Conservation (phyloP, 2,329 filamentous ascomycete genomes). For the Fusarium sublunatum region DNA sequence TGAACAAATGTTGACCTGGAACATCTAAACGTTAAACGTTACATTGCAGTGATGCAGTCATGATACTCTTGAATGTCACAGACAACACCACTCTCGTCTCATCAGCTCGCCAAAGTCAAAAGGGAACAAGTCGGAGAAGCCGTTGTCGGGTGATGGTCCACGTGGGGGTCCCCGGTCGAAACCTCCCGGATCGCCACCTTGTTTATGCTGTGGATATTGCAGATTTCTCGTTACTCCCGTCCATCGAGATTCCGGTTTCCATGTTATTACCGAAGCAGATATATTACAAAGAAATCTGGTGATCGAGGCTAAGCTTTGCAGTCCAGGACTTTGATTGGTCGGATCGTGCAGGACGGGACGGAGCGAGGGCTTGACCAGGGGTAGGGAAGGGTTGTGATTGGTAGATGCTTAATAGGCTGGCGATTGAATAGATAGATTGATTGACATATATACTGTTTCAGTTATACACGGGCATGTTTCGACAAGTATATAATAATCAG, state of each 20-base stretch:
- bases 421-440: background rate
- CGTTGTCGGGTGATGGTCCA: constrained; percentile 31
- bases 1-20: background rate
- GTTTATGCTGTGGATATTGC: background rate
- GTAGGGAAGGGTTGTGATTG: constrained; percentile 2
- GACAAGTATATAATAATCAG: no score
- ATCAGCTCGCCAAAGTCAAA: constrained; percentile 6
- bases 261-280: constrained; percentile 24
- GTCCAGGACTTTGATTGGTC: constrained; percentile 20
- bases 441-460: no score
- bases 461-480: no score
- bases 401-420: background rate
- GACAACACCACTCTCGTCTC: constrained; percentile 29
- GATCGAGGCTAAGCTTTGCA: constrained; percentile 9
- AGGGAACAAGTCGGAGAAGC: constrained; percentile 14
- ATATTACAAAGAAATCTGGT: background rate
- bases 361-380: background rate
- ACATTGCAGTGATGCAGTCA: constrained; percentile 12
- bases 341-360: constrained; percentile 26
- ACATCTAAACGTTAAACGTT: background rate
- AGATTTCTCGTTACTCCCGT: constrained; percentile 7
- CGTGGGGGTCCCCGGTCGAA: constrained; percentile 29
- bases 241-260: constrained; percentile 2
- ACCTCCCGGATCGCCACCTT: constrained; percentile 2
- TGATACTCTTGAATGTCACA: background rate